Conservation (phyloP, 108 stramenopile genomes). For the Nitzschia sp. region DNA sequence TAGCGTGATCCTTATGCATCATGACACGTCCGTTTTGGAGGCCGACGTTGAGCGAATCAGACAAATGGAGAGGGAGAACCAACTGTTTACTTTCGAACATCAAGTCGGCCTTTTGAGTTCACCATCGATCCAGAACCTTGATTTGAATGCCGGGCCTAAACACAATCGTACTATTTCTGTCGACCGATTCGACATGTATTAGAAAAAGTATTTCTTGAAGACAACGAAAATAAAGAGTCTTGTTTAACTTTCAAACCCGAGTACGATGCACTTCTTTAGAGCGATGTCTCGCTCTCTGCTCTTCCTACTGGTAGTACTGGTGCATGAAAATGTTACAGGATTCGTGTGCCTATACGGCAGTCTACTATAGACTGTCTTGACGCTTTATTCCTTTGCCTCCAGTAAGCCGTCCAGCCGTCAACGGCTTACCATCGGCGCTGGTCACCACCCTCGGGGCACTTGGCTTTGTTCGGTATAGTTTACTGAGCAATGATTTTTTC, state of each 20-base stretch:
- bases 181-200: slow-evolving; percentile 5
- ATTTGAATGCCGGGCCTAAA: background rate
- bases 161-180: slow-evolving; percentile 12
- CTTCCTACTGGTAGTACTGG: no score
- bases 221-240: no score
- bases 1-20: slow-evolving; percentile 81
- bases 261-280: no score
- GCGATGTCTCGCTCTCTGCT: no score
- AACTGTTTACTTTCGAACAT: slow-evolving; percentile 63
- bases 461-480: slow-evolving; percentile 25
- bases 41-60: slow-evolving; percentile 70
- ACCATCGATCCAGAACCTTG: slow-evolving; percentile 1
- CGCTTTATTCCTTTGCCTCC: slow-evolving; percentile 4
- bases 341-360: no score
- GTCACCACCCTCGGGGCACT: slow-evolving; percentile 21
- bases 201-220: no score
- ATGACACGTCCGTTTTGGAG: slow-evolving; percentile 58
- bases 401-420: slow-evolving; percentile 19
- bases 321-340: no score
- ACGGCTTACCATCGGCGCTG: slow-evolving; percentile 30
- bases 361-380: slow-evolving; percentile 23
- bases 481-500: slow-evolving; percentile 26
- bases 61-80: slow-evolving; percentile 71
- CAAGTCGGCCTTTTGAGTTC: slow-evolving; percentile 28
- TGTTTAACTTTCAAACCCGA: no score